Base-by-base conservation (phyloP, 2,329 filamentous ascomycete genomes). In the Fusarium luffae region DNA sequence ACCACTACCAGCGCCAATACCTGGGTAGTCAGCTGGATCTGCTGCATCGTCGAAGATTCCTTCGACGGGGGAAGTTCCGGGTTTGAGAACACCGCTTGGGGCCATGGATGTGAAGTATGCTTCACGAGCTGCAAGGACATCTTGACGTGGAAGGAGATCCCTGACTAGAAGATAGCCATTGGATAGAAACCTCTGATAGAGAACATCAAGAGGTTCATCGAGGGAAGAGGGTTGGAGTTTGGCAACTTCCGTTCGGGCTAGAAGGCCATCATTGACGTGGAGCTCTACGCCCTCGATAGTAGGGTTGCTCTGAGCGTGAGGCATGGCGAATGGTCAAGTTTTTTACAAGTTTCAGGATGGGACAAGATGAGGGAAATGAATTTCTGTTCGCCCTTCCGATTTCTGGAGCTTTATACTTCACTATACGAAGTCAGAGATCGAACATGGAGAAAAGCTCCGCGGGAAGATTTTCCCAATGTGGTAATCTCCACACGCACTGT, bases 141-240 rank as follows among this genome's bases (percentile, higher is more conserved):
- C 85, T 4, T 79, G 75, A 4, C 83, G 82, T 0, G 86, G 86
- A 3, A 89, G 76, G 0, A 89, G 74, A 1, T 82, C 82, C 68
- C 88, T 89, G 4, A 89, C 57, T 56, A 86, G 85, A 28, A 89
- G 74, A 67, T 89, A 88, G 23, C 86, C 86, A 47, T 89, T 56
- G 2, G 25, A 28, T 12, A 49, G 43, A 13, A 49, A 49, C 14
- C 54, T 23, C 14, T 56, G 23, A 16, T 56, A 56, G 2, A 56
- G 43, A 21, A 41, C 16, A 5, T 56, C 32, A 12, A 41, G 2
- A 6, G 54, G 32, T 8, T 56, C 54, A 3, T 21, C 3, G 5
- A 34, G 43, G 25, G 16, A 30, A 5, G 54, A 56, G 10, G 43
- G n/a, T 28, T 41, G 43, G 4, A 56, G 43, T 23, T 49, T 56